phyloP scores from a whole-genome alignment of 1,139 yeast species.

The Taphrina deformans region DNA sequence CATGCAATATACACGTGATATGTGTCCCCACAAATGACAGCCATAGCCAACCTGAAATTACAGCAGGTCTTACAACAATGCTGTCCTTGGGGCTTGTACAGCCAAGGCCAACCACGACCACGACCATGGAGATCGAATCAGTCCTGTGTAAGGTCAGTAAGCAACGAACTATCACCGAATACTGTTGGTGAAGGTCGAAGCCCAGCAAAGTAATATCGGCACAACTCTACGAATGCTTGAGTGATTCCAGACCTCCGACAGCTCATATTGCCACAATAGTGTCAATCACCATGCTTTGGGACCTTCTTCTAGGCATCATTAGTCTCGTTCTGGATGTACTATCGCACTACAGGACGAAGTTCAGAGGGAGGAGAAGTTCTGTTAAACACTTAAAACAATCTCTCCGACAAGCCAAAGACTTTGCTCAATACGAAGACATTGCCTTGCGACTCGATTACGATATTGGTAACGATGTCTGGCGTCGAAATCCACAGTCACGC shows the following conservation, averaged over 20 bases:
- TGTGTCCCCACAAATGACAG: background rate
- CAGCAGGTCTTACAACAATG: too few species aligned
- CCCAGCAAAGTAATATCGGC: too few species aligned
- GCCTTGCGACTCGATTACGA: conserved; percentile 27
- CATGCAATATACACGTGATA: background rate
- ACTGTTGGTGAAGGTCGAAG: too few species aligned
- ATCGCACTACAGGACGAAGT: conserved; percentile 13
- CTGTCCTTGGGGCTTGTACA: too few species aligned
- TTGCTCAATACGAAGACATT: conserved; percentile 26
- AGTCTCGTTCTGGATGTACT: conserved; percentile 9
- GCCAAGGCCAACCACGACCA: too few species aligned
- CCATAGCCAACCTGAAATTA: too few species aligned
- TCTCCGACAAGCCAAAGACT: conserved; percentile 8
- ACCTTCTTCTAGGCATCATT: background rate
- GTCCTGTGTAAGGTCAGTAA: too few species aligned
- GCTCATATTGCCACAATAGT: too few species aligned
- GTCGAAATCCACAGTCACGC: conserved; percentile 78
- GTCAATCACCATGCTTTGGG: conserved; percentile 2
- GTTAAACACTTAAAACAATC: background rate
- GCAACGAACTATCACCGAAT: too few species aligned
- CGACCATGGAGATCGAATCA: too few species aligned
- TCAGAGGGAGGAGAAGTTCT: background rate
- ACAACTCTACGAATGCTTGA: too few species aligned
- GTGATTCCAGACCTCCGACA: too few species aligned
- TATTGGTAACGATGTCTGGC: conserved; percentile 46